A percentile compares a stretch with the other conserved stretches of the same genome.
Conservation (phyloP, 2,329 filamentous ascomycete genomes). For the Mariannaea sp. region DNA sequence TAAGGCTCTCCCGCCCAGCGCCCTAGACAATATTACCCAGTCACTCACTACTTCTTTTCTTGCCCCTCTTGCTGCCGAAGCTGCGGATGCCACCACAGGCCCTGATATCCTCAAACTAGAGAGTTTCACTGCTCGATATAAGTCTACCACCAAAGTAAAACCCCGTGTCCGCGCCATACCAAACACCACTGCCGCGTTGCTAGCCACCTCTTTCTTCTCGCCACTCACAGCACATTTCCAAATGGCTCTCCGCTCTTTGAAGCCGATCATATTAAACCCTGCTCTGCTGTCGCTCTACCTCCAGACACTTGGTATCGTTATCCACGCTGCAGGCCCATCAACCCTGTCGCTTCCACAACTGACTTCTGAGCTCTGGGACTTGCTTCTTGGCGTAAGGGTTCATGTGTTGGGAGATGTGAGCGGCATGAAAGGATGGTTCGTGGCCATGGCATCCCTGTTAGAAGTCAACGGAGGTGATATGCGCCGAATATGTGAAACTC, state of each 20-base stretch:
- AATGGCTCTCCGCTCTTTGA: conserved; percentile 58
- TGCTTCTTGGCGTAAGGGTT: conserved; percentile 74
- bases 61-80: conserved; percentile 77
- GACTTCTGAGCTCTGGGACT: conserved; percentile 80
- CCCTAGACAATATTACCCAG: conserved; percentile 70
- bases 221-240: conserved; percentile 84
- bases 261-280: conserved; percentile 70
- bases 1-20: conserved; percentile 59
- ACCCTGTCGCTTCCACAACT: conserved; percentile 77
- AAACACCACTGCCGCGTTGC: conserved; percentile 78
- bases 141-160: conserved; percentile 40
- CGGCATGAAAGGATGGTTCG: conserved; percentile 75
- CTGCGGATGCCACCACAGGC: conserved; percentile 78
- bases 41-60: conserved; percentile 75
- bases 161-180: conserved; percentile 62
- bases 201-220: conserved; percentile 81
- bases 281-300: conserved; percentile 79
- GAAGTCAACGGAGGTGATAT: conserved; percentile 80
- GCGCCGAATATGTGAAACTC: conserved; percentile 71
- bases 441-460: conserved; percentile 77
- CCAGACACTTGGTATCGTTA: conserved; percentile 81
- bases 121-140: conserved; percentile 73
- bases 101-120: conserved; percentile 86
- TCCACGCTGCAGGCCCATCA: conserved; percentile 82
- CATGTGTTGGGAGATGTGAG: conserved; percentile 63